Base-by-base conservation (phyloP, 768 basidiomycete species). In the Lentinula sp. region DNA sequence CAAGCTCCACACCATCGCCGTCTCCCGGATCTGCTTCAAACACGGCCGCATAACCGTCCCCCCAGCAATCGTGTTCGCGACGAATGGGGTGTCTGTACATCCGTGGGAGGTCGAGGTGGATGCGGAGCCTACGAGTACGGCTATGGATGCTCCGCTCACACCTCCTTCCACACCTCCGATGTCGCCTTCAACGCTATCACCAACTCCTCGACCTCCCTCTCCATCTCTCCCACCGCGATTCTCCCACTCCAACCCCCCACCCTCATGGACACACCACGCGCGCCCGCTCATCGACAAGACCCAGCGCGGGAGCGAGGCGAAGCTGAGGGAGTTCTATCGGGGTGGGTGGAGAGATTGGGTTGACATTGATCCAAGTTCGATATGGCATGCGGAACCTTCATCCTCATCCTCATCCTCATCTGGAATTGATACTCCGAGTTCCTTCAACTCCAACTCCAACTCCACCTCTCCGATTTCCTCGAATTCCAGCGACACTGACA, bases 21-120 rank as follows among this genome's bases (percentile, higher is more conserved):
- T 92, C 59, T 84, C 85, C 28, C 84, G 82, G 52, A 61, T 83
- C 32, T 90, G 87, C 67, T 90, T 85, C 79, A 92, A 91, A 70
- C 67, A 79, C 33, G 85, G 84, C 0, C 81, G 89, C 0, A 86
- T 91, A 63, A 91, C 88, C 16, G 79, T 90, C 57, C 90, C 90
- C 2, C 90, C 90, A 8, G 77, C 78, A 3, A 61, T 92, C 61
- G 81, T 81, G 9, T 70, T 90, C 37, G 85, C 83, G 0, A 64
- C 74, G 0, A 84, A 87, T 62, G 90, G 90, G 0, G 83, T 86
- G 64, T 71, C 74, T 20, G 70, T 67, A 1, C 65, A 73, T 10
- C 57, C 57, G 2, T 41, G 55, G 55, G 55, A 56, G 41, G 33
- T 51, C 15, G 13, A 6, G 41, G 50, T 51, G 33, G 4, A 5